Evolutionary conservation across 495 filamentous ascomycete species (phyloP), one percentile per base, ranked within the genome.

Genomic region (Penicillium verhagenii): DNA sequence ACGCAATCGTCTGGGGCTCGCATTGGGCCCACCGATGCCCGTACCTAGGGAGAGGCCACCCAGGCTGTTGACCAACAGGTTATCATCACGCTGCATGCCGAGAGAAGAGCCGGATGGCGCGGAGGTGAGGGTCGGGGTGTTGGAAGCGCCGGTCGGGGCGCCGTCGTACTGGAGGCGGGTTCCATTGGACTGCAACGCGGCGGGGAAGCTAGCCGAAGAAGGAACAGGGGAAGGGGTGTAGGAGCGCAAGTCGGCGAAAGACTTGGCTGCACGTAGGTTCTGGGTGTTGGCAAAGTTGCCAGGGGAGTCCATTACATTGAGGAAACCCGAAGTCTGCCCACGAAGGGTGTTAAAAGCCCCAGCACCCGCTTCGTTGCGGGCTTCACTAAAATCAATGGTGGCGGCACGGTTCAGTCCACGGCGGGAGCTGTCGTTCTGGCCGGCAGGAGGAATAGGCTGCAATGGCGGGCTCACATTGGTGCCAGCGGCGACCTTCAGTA

Each of bases 321-420:
- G 78, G 42, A 92, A 86, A 39, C 86, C 87, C 26, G 85, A 82
- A 29, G 82, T 82, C 60, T 93, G 90, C 43, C 88, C 80, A 37
- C 90, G 87, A 42, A 95, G 77, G 1, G 89, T 85, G 61, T 83
- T 84, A 68, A 88, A 90, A 58, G 88, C 79, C 40, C 82, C 80
- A 31, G 79, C 78, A 19, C 86, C 65, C 20, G 54, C 85, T 42
- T 82, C 82, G 21, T 80, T 86, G 6, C 92, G 88, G 31, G 90
- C 85, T 67, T 97, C 94, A 60, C 89, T 91, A 73, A 98, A 98
- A 72, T 97, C 93, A 61, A 95, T 96, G n/a, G 94, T 98, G 28
- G 94, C 95, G 18, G 94, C 92, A 25, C 94, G 89, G 75, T 92
- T 94, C 29, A 98, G 77, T 13, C 84, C 87, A 28, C 92, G 89